Conservation (phyloP, 192 early-diverging fungal genomes). For the Backusella tuberculispora region DNA sequence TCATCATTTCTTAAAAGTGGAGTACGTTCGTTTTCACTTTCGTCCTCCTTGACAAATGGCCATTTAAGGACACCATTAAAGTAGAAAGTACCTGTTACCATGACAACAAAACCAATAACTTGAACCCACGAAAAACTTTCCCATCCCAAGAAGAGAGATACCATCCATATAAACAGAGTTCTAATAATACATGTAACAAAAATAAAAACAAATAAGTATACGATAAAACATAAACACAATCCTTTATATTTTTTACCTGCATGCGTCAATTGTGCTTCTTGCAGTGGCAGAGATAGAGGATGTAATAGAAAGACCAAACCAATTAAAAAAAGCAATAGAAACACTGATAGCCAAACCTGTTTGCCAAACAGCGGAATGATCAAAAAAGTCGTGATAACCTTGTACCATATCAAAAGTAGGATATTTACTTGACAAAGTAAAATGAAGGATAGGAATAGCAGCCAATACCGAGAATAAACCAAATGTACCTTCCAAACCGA, state of each 20-base stretch:
- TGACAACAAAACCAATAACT: conserved; percentile 80
- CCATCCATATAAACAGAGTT: conserved; percentile 96
- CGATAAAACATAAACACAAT: not conserved
- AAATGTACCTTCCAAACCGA: conserved; percentile 93
- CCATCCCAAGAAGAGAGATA: conserved; percentile 91
- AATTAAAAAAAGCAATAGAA: conserved; percentile 96
- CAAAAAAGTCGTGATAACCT: conserved; percentile 74
- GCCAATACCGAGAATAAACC: conserved; percentile 74
- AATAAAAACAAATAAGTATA: not conserved
- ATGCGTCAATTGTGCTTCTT: conserved; percentile 94
- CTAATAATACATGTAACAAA: conserved; percentile 11
- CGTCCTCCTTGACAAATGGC: conserved; percentile 22
- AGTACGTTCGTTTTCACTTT: conserved; percentile 5
- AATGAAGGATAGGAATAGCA: conserved; percentile 78
- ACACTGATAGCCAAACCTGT: conserved; percentile 82
- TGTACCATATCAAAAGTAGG: conserved; percentile 81
- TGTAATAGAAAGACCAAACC: conserved; percentile 93
- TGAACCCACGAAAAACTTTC: conserved; percentile 91
- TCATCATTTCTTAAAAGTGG: conserved; percentile 24
- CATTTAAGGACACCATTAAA: conserved; percentile 82
- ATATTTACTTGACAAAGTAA: conserved; percentile 63
- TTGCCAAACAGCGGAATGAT: conserved; percentile 66
- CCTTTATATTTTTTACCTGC: conserved; percentile 53
- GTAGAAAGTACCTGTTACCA: conserved; percentile 84
- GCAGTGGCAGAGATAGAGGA: conserved; percentile 85